Percentiles rank a stretch among this genome's conserved stretches.
Evolutionary conservation across 2,329 filamentous ascomycete species (phyloP).

Genomic region (Aureobasidium sp.): DNA sequence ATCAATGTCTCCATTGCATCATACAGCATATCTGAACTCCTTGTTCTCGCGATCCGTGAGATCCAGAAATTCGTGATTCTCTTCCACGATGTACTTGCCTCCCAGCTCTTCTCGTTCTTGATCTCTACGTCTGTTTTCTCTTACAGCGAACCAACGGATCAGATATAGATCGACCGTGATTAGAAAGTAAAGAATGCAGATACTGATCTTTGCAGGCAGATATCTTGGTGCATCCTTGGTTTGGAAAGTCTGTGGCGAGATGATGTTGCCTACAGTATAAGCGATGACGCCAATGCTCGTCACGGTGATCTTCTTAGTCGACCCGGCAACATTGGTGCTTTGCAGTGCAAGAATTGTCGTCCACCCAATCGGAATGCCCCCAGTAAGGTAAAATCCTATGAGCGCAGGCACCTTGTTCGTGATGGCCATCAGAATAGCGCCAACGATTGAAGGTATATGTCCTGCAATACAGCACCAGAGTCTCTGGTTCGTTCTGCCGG

Average conservation of each 20-base stretch:
- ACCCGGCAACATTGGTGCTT: conserved; percentile 53
- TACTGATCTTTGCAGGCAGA: conserved; percentile 35
- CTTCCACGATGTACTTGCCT: conserved; percentile 16
- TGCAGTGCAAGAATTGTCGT: conserved; percentile 22
- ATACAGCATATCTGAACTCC: conserved; percentile 22
- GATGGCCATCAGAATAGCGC: background rate
- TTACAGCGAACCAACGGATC: conserved; percentile 39
- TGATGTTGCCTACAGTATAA: conserved; percentile 34
- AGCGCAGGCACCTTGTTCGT: background rate
- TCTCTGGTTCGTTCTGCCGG: background rate
- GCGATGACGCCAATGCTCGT: conserved; percentile 48
- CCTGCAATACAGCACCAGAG: background rate
- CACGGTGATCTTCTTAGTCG: conserved; percentile 64
- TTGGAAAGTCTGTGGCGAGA: conserved; percentile 34
- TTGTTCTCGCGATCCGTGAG: conserved; percentile 47
- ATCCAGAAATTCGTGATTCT: conserved; percentile 32
- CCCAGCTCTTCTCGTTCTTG: conserved; percentile 13
- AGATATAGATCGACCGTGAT: conserved; percentile 41
- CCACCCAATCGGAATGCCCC: background rate
- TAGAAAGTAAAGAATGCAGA: conserved; percentile 27
- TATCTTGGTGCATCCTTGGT: conserved; percentile 30
- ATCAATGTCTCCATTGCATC: background rate
- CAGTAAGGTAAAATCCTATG: background rate
- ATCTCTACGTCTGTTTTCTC: conserved; percentile 34
- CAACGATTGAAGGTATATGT: background rate